These are phyloP conservation scores for Albatrellus ellisii DNA, from an alignment of 768 basidiomycete genomes.

Conservation along the genomic window DNA sequence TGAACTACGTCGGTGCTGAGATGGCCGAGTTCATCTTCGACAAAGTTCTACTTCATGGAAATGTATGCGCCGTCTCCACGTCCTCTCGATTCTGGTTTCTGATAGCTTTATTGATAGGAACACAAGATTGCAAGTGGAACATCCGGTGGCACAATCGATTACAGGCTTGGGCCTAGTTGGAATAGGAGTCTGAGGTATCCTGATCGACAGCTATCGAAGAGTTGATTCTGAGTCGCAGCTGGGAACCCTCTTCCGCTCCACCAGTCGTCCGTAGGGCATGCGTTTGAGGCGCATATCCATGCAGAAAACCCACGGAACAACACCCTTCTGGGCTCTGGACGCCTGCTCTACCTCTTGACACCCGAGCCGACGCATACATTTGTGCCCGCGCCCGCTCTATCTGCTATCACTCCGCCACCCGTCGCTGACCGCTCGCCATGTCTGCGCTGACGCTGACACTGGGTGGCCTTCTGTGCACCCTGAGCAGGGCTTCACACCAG, in stretches of 20 bases:
- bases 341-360: constrained; percentile 66
- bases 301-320: constrained; percentile 89
- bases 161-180: constrained; percentile 88
- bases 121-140: constrained; percentile 77
- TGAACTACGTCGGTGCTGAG: constrained; percentile 83
- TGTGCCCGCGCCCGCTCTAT: constrained; percentile 34
- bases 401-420: constrained; percentile 18
- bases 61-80: constrained; percentile 37
- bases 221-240: constrained; percentile 85
- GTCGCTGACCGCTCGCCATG: background rate
- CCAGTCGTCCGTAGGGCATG: constrained; percentile 75
- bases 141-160: constrained; percentile 91
- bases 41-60: constrained; percentile 95
- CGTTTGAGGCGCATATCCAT: constrained; percentile 94
- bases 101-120: constrained; percentile 38
- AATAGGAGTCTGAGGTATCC: constrained; percentile 84
- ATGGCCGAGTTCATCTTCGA: constrained; percentile 96
- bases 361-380: constrained; percentile 62
- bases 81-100: background rate
- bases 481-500: constrained; percentile 78
- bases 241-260: constrained; percentile 73
- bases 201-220: too few relatives aligned
- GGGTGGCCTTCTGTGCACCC: constrained; percentile 60
- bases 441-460: constrained; percentile 11
- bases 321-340: constrained; percentile 86